A percentile compares a stretch with the other conserved stretches of the same genome.
phyloP scores from a whole-genome alignment of 306 rosid genomes.

The Alnus rubra region DNA sequence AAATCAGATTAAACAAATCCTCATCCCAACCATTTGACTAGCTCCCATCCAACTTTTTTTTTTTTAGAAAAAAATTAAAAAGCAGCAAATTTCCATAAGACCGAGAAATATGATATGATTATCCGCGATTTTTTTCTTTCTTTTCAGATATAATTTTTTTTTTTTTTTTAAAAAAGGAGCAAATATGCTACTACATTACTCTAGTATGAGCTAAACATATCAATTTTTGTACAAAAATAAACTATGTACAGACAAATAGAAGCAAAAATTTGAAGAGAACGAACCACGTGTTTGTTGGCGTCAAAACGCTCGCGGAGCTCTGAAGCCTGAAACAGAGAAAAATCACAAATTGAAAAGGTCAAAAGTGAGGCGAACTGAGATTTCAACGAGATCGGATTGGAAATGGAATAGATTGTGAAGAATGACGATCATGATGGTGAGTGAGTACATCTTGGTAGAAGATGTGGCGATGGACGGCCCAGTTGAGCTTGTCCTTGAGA shows the following conservation, averaged over 20 bases:
- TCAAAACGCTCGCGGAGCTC: slow-evolving; percentile 86
- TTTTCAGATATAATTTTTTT: neutral
- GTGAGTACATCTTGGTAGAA: slow-evolving; percentile 70
- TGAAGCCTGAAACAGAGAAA: slow-evolving; percentile 58
- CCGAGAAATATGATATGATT: no score
- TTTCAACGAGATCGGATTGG: neutral
- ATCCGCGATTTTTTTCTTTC: neutral
- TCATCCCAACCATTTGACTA: neutral
- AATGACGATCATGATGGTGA: neutral
- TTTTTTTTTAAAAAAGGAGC: neutral
- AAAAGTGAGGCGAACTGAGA: neutral
- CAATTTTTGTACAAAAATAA: neutral
- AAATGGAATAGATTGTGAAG: neutral
- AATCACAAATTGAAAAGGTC: neutral
- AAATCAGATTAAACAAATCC: neutral
- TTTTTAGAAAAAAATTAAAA: no score
- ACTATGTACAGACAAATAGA: neutral
- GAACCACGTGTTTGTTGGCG: slow-evolving; percentile 72
- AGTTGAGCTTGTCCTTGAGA: slow-evolving; percentile 89
- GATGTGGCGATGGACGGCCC: slow-evolving; percentile 99
- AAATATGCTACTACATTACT: neutral
- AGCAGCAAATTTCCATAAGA: no score
- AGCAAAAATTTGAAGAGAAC: slow-evolving; percentile 29
- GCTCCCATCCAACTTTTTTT: neutral
- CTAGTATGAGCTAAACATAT: neutral